Evolutionary conservation across 2,329 filamentous ascomycete genomes (phyloP), one percentile per base, ranked within the genome.

Genomic region (Fusarium sp.): DNA sequence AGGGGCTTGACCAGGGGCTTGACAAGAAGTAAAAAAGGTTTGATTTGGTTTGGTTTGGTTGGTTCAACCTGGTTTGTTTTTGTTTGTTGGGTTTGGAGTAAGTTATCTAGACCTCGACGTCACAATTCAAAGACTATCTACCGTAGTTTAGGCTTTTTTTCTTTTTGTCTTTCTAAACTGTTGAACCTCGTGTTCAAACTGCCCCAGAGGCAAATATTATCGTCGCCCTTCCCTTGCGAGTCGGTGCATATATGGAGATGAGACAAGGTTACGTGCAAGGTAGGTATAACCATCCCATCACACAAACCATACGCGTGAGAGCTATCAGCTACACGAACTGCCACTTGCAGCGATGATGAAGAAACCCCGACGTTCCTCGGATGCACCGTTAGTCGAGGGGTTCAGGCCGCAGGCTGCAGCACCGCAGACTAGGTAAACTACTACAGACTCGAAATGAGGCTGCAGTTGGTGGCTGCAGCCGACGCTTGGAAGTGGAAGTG

Each of bases 311-410:
- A 45, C 26, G 28, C 15, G 9, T 30, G 30, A 21, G 44, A 57
- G 45, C 51, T 21, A 47, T 55, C 38, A 57, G 45, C 51, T 21
- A 47, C 59, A 68, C 55, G 44, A 39, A 54, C 46, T 67, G 51
- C 43, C 46, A 51, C 65, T 53, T 62, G 56, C 58, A 64, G 54
- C 65, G 28, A 61, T 67, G 32, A 39, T 61, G 34, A 65, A 49
- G 57, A 57, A 57, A 58, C 53, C 53, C 67, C 62, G 67, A 65
- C 20, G 43, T 58, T 56, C 63, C 59, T 69, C 62, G 55, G 62
- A 20, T 51, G 59, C 55, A 56, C 62, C 32, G 45, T 62, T 57
- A 38, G 44, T 30, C 21, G 24, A 36, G 17, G 15, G 32, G 8
- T 36, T 36, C 32, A 36, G 32, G 32, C 17, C n/a, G 15, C 15